Percentiles rank a stretch among this genome's conserved stretches.
These are phyloP conservation scores for Falciphora oryzae DNA, from an alignment of 2,329 filamentous ascomycete species.

Conservation along the genomic window DNA sequence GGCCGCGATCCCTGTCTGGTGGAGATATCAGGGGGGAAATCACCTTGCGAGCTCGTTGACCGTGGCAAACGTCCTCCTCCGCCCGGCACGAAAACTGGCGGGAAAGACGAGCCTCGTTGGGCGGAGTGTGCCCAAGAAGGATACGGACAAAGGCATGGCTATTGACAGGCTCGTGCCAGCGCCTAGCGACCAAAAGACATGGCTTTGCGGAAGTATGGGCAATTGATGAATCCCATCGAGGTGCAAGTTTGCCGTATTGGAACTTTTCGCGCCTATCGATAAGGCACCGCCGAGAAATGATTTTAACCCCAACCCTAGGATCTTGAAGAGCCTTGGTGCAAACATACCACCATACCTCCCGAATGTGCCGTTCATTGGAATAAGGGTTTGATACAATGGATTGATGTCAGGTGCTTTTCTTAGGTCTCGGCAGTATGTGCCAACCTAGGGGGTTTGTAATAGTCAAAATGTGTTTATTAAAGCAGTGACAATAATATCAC, in stretches of 20 bases:
- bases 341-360: too few relatives aligned
- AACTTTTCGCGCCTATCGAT: not conserved
- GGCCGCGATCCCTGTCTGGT: not conserved
- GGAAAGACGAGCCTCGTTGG: conserved; percentile 1
- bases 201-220: not conserved
- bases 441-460: too few relatives aligned
- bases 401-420: too few relatives aligned
- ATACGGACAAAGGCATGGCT: not conserved
- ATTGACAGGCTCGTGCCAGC: not conserved
- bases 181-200: not conserved
- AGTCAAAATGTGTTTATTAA: too few relatives aligned
- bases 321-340: too few relatives aligned
- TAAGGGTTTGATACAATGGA: too few relatives aligned
- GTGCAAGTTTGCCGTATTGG: not conserved
- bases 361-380: not conserved
- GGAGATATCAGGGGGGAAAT: not conserved
- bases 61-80: conserved; percentile 9
- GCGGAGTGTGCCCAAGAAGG: not conserved
- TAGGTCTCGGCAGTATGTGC: too few relatives aligned
- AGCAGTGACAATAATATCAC: too few relatives aligned
- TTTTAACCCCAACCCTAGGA: not conserved
- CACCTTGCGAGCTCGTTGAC: conserved; percentile 6
- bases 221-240: not conserved
- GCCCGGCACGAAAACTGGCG: conserved; percentile 5
- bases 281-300: not conserved